Evolutionary conservation across 208 protist genomes (phyloP).

Genomic region (Acanthamoeba healyi): DNA sequence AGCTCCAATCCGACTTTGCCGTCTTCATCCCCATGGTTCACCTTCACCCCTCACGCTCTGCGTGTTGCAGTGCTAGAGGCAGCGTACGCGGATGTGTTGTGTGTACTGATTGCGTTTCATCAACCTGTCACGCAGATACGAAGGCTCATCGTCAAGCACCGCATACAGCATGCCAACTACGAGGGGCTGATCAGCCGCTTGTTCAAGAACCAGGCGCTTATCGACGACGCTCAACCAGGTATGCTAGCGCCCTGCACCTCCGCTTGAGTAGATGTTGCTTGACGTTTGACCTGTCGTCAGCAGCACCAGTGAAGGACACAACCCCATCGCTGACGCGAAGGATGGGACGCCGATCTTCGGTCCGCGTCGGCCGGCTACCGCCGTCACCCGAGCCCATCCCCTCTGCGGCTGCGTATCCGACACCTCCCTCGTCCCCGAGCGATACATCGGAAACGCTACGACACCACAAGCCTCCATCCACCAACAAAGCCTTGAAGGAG

Average conservation of each 20-base stretch:
- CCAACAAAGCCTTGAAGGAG: neutral
- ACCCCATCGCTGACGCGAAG: neutral
- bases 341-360: neutral
- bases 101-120: neutral
- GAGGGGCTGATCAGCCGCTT: conserved; percentile 83
- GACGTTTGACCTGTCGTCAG: neutral
- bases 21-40: conserved; percentile 93
- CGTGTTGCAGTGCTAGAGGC: too few relatives aligned
- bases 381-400: neutral
- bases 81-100: neutral
- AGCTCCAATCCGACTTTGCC: conserved; percentile 91
- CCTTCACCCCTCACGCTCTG: neutral
- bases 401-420: too few relatives aligned
- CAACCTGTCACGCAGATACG: conserved; percentile 64
- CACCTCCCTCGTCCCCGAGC: neutral
- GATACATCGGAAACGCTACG: neutral
- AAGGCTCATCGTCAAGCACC: conserved; percentile 82
- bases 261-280: neutral
- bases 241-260: neutral
- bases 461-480: neutral
- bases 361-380: neutral
- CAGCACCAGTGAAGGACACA: neutral
- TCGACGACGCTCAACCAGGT: conserved; percentile 1
- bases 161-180: conserved; percentile 84
- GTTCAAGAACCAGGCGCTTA: conserved; percentile 83